These are phyloP conservation scores for Eutypella sp. DNA, from an alignment of 2,329 filamentous ascomycete genomes.

Conservation along the genomic window DNA sequence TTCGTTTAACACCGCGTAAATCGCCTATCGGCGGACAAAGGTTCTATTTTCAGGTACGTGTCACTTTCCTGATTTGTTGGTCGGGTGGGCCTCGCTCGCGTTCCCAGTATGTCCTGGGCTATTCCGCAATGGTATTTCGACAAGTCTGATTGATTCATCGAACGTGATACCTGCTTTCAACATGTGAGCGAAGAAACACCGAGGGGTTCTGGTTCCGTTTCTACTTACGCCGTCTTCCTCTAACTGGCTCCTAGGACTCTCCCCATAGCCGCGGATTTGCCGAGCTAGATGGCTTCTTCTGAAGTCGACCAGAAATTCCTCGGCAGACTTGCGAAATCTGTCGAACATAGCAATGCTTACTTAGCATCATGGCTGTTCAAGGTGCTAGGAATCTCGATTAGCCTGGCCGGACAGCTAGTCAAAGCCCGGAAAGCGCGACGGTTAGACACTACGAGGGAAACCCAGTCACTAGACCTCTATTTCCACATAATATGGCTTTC, in stretches of 20 bases:
- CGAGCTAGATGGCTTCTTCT: constrained; percentile 75
- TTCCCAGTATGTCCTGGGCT: background rate
- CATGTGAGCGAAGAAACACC: background rate
- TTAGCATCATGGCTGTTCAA: constrained; percentile 83
- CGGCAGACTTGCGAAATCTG: constrained; percentile 77
- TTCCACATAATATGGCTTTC: constrained; percentile 92
- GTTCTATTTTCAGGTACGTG: constrained; percentile 1
- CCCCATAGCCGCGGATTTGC: background rate
- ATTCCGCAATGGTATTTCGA: background rate
- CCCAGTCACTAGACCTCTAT: constrained; percentile 76
- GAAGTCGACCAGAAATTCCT: constrained; percentile 98
- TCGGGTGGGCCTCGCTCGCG: background rate
- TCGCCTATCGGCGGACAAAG: no score
- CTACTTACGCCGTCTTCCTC: background rate
- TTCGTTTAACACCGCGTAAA: no score
- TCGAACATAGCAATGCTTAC: constrained; percentile 70
- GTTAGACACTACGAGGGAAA: constrained; percentile 72
- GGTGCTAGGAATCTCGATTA: constrained; percentile 83
- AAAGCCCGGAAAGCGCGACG: constrained; percentile 77
- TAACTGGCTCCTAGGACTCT: constrained; percentile 6
- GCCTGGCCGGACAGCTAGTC: constrained; percentile 78
- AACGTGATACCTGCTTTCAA: background rate
- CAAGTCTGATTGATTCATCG: background rate
- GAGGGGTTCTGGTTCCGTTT: background rate
- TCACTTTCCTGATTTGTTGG: background rate